Evolutionary conservation across 768 basidiomycete genomes (phyloP), one percentile per base, ranked within the genome.

Genomic region (Boletus patriciae): DNA sequence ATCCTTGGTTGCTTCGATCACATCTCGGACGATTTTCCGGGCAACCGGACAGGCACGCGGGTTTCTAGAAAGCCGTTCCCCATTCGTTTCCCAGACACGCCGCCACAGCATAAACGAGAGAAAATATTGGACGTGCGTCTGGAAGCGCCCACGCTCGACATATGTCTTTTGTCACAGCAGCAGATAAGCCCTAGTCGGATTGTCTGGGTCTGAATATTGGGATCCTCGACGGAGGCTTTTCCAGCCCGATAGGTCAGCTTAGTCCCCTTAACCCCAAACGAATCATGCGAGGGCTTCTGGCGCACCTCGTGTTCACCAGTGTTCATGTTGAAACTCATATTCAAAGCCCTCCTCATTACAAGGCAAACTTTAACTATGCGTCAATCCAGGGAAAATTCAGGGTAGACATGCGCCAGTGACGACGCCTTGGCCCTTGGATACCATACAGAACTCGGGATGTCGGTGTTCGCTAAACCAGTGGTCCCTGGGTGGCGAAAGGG

Each of bases 401-500:
- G 65, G 66, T 62, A 21, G 44, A 65, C 65, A 61, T 45, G 53
- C 50, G 46, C 48, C 46, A 46, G 43, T 44, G 53, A 61, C 46
- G 18, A 40, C n/a, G 38, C 38, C 38, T n/a, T 57, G 47, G 40
- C 15, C n/a, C 38, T n/a, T 57, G 47, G 40, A 65, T 29, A 46
- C 60, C 31, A 40, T 13, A 38, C 38, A 36, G 34, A n/a, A n/a
- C 43, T 2, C 50, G 65, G 56, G 23, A 59, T 37, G 49, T 65
- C 53, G 52, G 38, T 21, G 38, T 50, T 58, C 66, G 61, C 66
- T 55, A 54, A 57, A 12, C 29, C 46, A 46, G 38, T 44, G 31
- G 61, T 66, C 61, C 64, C 67, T 66, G 66, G 15, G 66, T 67
- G 66, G 66, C 67, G 33, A 54, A 58, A 46, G 50, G 48, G 48